Percentiles rank a stretch among this genome's conserved stretches.
Conservation (phyloP, 2,329 filamentous ascomycete species). For the Niveomyces coronatus region DNA sequence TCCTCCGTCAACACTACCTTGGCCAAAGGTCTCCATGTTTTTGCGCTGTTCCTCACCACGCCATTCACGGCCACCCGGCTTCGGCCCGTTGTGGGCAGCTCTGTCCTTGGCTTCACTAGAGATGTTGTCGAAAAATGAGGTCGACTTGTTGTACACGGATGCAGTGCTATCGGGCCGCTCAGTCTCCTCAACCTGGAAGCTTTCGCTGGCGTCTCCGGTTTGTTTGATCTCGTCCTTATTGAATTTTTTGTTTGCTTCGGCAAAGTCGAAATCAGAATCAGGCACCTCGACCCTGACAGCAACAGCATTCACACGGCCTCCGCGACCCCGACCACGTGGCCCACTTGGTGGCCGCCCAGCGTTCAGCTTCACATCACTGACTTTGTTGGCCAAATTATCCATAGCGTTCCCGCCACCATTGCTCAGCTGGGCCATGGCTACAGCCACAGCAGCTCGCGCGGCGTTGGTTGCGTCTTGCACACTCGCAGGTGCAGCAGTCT, state of each 20-base stretch:
- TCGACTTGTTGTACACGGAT: constrained; percentile 70
- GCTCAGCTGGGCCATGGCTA: constrained; percentile 64
- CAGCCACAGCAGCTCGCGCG: constrained; percentile 67
- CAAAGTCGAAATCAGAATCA: constrained; percentile 86
- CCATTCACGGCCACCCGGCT: constrained; percentile 76
- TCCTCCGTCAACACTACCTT: constrained; percentile 82
- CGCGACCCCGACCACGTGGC: constrained; percentile 38
- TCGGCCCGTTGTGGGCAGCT: constrained; percentile 57
- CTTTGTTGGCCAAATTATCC: constrained; percentile 64
- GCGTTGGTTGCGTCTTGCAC: constrained; percentile 62
- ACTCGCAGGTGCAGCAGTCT: constrained; percentile 25
- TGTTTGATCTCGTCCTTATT: constrained; percentile 56
- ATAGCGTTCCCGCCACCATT: constrained; percentile 38
- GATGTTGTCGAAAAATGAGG: constrained; percentile 97
- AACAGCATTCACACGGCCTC: constrained; percentile 33
- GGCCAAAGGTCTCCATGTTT: constrained; percentile 96
- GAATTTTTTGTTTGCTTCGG: constrained; percentile 39
- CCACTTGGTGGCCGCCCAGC: constrained; percentile 41
- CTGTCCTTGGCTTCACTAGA: constrained; percentile 88
- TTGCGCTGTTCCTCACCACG: constrained; percentile 86
- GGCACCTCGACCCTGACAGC: constrained; percentile 74
- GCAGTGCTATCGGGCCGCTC: constrained; percentile 35
- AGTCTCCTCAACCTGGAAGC: constrained; percentile 24
- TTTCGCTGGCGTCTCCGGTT: constrained; percentile 55
- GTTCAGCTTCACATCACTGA: constrained; percentile 65